Evolutionary conservation across 2,329 filamentous ascomycete genomes (phyloP).

Genomic region (Fusarium tanahbumbuense): DNA sequence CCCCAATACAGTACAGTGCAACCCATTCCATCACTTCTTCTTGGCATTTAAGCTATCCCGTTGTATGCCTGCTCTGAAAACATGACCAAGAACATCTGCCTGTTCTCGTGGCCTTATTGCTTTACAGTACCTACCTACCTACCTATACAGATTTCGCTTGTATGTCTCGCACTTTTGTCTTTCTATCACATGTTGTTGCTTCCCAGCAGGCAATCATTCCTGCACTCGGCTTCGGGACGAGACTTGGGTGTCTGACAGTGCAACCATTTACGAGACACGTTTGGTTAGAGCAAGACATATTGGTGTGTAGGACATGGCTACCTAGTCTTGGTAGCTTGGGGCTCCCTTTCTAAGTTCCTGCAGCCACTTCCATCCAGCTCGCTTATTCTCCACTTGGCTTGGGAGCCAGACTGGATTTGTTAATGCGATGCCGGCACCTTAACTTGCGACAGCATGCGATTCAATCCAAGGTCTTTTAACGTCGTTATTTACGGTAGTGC

Average conservation of each 20-base stretch:
- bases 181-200: slow-evolving; percentile 32
- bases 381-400: slow-evolving; percentile 33
- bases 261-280: slow-evolving; percentile 40
- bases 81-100: background rate
- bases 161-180: slow-evolving; percentile 15
- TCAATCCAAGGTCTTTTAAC: slow-evolving; percentile 3
- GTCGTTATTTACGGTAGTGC: slow-evolving; percentile 10
- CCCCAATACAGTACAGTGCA: slow-evolving; percentile 1
- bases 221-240: slow-evolving; percentile 34
- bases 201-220: slow-evolving; percentile 28
- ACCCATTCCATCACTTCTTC: slow-evolving; percentile 27
- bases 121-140: background rate
- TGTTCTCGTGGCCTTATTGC: background rate
- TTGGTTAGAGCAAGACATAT: slow-evolving; percentile 31
- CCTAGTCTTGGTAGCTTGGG: slow-evolving; percentile 11
- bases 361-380: slow-evolving; percentile 41
- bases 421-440: slow-evolving; percentile 33
- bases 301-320: slow-evolving; percentile 33
- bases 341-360: slow-evolving; percentile 35
- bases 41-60: slow-evolving; percentile 8
- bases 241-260: slow-evolving; percentile 42
- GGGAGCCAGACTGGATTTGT: slow-evolving; percentile 27
- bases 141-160: slow-evolving; percentile 13
- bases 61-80: background rate
- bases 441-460: slow-evolving; percentile 1